Evolutionary conservation across 2,329 filamentous ascomycete species (phyloP), one percentile per base, ranked within the genome.

Genomic region (Pyrenochaeta sp.): DNA sequence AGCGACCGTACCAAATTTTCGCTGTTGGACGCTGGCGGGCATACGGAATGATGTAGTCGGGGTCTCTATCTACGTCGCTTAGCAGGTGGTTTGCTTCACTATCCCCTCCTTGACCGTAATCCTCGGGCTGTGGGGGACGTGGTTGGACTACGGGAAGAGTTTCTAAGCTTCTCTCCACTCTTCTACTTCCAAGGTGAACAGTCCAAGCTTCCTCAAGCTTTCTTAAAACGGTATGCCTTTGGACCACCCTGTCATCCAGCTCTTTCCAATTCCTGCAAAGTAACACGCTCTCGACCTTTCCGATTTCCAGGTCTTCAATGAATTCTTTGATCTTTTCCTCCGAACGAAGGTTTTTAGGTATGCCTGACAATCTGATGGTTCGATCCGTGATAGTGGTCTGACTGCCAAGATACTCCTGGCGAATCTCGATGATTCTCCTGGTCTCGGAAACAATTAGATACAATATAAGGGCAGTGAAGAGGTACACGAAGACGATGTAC

Each of bases 371-470:
- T 25, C 92, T 89, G 69, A 99, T 93, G 0, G 95, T 99, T 32
- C 93, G 88, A 78, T 99, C 95, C 1, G 95, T 98, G 50, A 97
- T 87, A n/a, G 94, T 98, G 0, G 91, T 93, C 77, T 98, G 94
- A 24, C 90, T 92, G 12, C 95, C 95, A 9, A 99, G 84, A 73
- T 97, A 99, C 57, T 93, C 88, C 76, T 99, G 95, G 25, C 95
- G 85, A 30, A 94, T 86, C 55, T 89, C 86, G 64, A 98, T 96
- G 51, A 99, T 90, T 58, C 88, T 90, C 66, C 90, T 87, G 0
- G 95, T 98, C 78, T 97, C 90, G 42, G 85, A 85, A 57, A 94
- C 88, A 69, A 98, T 88, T 66, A 94, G 86, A 74, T 93, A 96
- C 12, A 97, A 81, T 0, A 91, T 91, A 42, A 98, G 79, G 1